Evolutionary conservation across 371 early-diverging fungal species (phyloP).

Genomic region (Saksenaea oblongispora): DNA sequence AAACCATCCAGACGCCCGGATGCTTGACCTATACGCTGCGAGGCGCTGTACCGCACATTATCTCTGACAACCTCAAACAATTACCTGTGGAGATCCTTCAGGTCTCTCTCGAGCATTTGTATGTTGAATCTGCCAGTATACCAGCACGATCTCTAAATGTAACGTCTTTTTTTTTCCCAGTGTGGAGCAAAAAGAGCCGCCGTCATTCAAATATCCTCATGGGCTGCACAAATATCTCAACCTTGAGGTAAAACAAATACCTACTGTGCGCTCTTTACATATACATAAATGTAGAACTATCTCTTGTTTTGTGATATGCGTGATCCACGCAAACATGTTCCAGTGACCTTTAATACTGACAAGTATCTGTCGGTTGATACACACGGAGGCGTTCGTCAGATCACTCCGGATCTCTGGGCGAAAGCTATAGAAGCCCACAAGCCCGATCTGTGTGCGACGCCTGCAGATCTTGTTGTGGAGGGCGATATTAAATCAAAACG

Average conservation of each 20-base stretch:
- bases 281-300: slow-evolving; percentile 25
- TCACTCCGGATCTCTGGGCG: slow-evolving; percentile 57
- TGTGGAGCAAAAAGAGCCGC: slow-evolving; percentile 45
- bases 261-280: slow-evolving; percentile 10
- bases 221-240: slow-evolving; percentile 59
- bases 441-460: slow-evolving; percentile 56
- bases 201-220: slow-evolving; percentile 54
- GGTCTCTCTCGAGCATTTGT: slow-evolving; percentile 66
- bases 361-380: slow-evolving; percentile 68
- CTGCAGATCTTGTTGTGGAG: slow-evolving; percentile 43
- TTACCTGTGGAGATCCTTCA: slow-evolving; percentile 51
- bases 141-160: background rate
- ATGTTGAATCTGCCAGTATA: slow-evolving; percentile 10
- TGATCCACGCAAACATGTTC: slow-evolving; percentile 54
- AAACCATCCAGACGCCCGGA: slow-evolving; percentile 63
- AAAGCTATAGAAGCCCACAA: slow-evolving; percentile 48
- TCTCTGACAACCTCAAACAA: slow-evolving; percentile 60
- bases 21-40: slow-evolving; percentile 71
- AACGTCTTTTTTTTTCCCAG: slow-evolving; percentile 16
- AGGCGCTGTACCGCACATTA: slow-evolving; percentile 76
- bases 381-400: slow-evolving; percentile 64
- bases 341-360: slow-evolving; percentile 59
- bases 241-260: slow-evolving; percentile 35
- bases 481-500: slow-evolving; percentile 62
- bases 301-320: slow-evolving; percentile 66